phyloP scores from a whole-genome alignment of 805 yeast genomes.

The Lachancea thermotolerans region DNA sequence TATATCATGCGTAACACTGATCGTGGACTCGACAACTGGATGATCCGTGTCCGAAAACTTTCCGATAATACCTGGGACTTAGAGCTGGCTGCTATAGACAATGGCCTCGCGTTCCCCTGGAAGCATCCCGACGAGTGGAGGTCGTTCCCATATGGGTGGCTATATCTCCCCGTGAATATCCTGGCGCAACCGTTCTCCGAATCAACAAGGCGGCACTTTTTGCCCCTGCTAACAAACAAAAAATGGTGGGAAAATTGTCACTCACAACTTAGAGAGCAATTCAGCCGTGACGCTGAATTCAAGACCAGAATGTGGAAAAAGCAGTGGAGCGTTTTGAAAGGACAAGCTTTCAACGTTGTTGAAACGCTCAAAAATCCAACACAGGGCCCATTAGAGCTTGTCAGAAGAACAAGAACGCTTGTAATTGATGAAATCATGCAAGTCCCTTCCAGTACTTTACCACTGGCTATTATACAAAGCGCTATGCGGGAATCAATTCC shows the following conservation, averaged over 20 bases:
- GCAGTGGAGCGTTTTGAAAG: constrained; percentile 66
- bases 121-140: constrained; percentile 80
- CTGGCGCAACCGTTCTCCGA: constrained; percentile 63
- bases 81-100: constrained; percentile 65
- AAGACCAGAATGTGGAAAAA: constrained; percentile 58
- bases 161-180: constrained; percentile 54
- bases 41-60: constrained; percentile 43
- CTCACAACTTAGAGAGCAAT: constrained; percentile 39
- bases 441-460: constrained; percentile 40
- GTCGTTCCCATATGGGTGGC: constrained; percentile 74
- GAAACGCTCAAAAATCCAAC: constrained; percentile 50
- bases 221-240: constrained; percentile 52
- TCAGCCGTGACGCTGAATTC: constrained; percentile 53
- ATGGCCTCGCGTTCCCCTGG: constrained; percentile 74
- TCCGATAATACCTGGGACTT: constrained; percentile 26
- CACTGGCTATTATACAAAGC: constrained; percentile 32
- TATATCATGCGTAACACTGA: constrained; percentile 72
- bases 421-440: constrained; percentile 58
- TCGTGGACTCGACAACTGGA: constrained; percentile 72
- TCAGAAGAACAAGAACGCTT: constrained; percentile 48
- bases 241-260: constrained; percentile 67
- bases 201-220: constrained; percentile 47
- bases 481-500: constrained; percentile 41
- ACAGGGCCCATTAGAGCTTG: constrained; percentile 64
- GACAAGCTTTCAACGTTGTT: constrained; percentile 71